Evolutionary conservation across 768 basidiomycete genomes (phyloP), one percentile per base, ranked within the genome.

Genomic region (Saitozyma podzolica): DNA sequence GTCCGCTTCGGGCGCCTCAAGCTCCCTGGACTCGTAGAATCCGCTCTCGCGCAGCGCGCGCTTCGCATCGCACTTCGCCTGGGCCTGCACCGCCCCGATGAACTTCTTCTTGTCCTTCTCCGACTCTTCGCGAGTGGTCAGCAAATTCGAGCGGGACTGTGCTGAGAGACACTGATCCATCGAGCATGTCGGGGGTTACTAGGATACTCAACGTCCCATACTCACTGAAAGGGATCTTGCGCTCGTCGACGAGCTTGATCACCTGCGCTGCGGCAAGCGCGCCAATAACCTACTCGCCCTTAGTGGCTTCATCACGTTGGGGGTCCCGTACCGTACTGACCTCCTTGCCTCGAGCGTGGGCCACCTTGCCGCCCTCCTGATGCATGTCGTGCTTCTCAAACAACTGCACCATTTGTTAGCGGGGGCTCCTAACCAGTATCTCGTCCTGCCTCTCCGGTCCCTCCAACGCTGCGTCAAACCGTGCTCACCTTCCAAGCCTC

Each of bases 181-280:
- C n/a, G n/a, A n/a, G n/a, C n/a, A n/a, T n/a, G n/a, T n/a, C n/a
- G n/a, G n/a, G n/a, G n/a, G n/a, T n/a, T n/a, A n/a, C n/a, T n/a
- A n/a, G n/a, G n/a, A 29, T 29, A 29, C 29, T 29, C 29, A 29
- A 29, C 29, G n/a, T n/a, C n/a, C n/a, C n/a, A 20, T 9, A 71
- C 73, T 67, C 56, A 74, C 73, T 64, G 63, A 75, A 75, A 16
- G 73, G 73, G 19, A 75, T 58, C 40, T 61, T 53, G 54, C 72
- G 72, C 62, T 75, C 73, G 45, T 75, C 73, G 47, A 75, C 58
- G 40, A 75, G 47, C 42, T 68, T 67, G 42, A 67, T 61, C 9
- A 66, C 73, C 37, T 59, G 65, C 6, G 68, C 70, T 16, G 67
- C 59, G 0, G 73, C 70, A 9, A 75, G 57, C 9, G 68, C 73